Percentiles rank a stretch among this genome's conserved stretches.
Conservation (phyloP, 495 filamentous ascomycete species). For the Hyaloscypha bicolor region DNA sequence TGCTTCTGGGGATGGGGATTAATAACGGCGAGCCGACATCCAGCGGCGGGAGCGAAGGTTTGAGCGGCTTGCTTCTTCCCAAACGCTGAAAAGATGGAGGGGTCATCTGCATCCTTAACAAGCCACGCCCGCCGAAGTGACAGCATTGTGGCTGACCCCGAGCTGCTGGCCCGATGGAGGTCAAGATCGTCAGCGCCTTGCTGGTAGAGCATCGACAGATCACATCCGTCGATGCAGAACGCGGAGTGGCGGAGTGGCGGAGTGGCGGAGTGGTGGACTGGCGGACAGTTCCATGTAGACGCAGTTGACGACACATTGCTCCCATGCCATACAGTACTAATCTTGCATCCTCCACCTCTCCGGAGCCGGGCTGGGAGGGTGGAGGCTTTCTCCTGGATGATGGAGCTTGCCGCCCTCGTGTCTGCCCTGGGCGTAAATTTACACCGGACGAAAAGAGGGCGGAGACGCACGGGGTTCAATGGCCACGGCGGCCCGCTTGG, state of each 20-base stretch:
- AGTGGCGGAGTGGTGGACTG: too few species aligned
- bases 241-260: neutral
- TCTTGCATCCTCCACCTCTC: neutral
- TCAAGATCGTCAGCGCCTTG: slow-evolving; percentile 5
- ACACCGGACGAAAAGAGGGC: slow-evolving; percentile 1
- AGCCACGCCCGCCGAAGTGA: slow-evolving; percentile 2
- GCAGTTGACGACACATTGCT: neutral
- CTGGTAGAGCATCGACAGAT: neutral
- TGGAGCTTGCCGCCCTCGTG: neutral
- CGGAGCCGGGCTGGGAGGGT: neutral
- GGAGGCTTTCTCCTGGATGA: neutral
- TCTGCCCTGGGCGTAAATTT: neutral
- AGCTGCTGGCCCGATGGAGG: neutral
- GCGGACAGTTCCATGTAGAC: too few species aligned
- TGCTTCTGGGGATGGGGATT: neutral
- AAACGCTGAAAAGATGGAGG: slow-evolving; percentile 9
- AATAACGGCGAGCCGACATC: neutral
- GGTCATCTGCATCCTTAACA: slow-evolving; percentile 5
- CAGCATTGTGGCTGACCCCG: slow-evolving; percentile 14
- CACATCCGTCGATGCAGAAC: neutral
- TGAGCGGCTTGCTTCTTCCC: slow-evolving; percentile 11
- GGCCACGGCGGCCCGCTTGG: neutral
- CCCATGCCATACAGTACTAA: neutral
- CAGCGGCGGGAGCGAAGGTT: neutral
- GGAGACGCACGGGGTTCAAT: neutral